Base-by-base conservation (phyloP, 2,329 filamentous ascomycete species). In the Aspergillus pseudoviridinutans region DNA sequence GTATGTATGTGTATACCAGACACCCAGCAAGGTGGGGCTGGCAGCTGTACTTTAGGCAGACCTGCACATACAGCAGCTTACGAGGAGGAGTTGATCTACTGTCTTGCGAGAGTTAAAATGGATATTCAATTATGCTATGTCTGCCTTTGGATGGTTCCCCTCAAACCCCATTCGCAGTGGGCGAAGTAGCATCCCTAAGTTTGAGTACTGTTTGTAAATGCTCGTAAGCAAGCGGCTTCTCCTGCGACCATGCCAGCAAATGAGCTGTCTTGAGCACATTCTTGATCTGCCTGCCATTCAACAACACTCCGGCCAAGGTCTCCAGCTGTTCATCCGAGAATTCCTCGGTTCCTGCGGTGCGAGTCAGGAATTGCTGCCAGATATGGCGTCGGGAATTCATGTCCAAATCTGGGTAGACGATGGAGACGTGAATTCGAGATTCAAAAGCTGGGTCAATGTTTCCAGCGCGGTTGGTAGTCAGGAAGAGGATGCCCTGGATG, bases 361-460 rank as follows among this genome's bases (percentile, higher is more conserved):
- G 57, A 17, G 6, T 55, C 22, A 81, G 63, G 68, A 80, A 80
- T 57, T 79, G 79, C 17, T 67, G 58, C 79, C 79, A 80, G 47
- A 81, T 69, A 9, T 70, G 71, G 24, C 70, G 68, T 9, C 78
- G 68, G 1, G 72, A 72, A 1, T 67, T 56, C 3, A 53, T 53
- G 29, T 71, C 71, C 3, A 80, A 71, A 10, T 79, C 73, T 2
- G 72, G 62, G 61, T 80, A 80, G 8, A 73, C 41, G 8, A 70
- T 51, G 1, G 64, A 66, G 2, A 73, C 55, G 73, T 72, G 78
- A 38, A 81, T 79, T 7, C 79, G 73, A 28, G 74, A 77, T 54
- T 79, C 73, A 52, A 81, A 79, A 3, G 78, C 78, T 2, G 68
- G 61, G 53, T 80, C 79, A 56, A 80, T 76, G 5, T 73, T 75